Conservation (phyloP, 805 yeast species). For the Jamesozyma lodderae region DNA sequence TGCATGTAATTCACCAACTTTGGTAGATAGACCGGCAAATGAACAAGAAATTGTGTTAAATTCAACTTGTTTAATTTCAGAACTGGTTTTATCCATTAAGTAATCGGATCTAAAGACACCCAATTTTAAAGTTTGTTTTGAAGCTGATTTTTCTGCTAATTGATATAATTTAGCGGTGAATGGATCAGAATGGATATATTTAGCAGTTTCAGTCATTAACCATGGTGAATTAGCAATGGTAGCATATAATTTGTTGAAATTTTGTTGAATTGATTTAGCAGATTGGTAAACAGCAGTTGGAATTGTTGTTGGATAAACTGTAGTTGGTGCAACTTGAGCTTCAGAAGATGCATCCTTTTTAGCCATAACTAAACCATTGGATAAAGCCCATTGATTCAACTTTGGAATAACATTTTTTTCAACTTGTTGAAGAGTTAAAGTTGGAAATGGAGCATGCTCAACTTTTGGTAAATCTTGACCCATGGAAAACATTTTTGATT, state of each 20-base stretch:
- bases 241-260: constrained; percentile 68
- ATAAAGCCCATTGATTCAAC: constrained; percentile 64
- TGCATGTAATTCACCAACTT: constrained; percentile 67
- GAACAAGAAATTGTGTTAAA: constrained; percentile 94
- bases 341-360: constrained; percentile 45
- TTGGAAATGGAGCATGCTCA: constrained; percentile 21
- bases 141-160: constrained; percentile 28
- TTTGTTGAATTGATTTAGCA: constrained; percentile 56
- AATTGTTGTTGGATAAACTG: constrained; percentile 84
- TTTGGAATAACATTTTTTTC: constrained; percentile 34
- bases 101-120: constrained; percentile 91
- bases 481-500: background rate
- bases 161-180: constrained; percentile 75
- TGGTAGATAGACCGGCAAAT: constrained; percentile 81
- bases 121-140: constrained; percentile 57
- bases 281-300: constrained; percentile 56
- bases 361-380: constrained; percentile 77
- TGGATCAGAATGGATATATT: constrained; percentile 49
- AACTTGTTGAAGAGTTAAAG: constrained; percentile 19
- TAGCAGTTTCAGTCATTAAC: constrained; percentile 48
- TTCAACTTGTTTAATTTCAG: constrained; percentile 80
- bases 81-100: constrained; percentile 44
- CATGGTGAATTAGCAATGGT: constrained; percentile 54
- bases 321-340: constrained; percentile 70
- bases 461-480: constrained; percentile 1